These are phyloP conservation scores for Talaromyces borbonicus DNA, from an alignment of 495 filamentous ascomycete genomes.

Conservation along the genomic window DNA sequence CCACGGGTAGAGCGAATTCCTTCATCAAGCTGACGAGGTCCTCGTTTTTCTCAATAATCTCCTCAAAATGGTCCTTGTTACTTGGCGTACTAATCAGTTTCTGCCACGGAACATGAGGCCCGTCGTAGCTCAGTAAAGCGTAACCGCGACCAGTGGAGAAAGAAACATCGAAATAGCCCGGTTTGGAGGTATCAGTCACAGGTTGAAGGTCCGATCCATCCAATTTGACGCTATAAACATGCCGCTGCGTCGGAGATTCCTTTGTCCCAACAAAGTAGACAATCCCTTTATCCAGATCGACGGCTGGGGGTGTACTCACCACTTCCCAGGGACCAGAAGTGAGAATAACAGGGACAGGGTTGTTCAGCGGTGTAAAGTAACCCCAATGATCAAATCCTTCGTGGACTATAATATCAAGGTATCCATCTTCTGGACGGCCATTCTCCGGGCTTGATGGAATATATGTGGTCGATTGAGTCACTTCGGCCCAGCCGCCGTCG, in stretches of 20 bases:
- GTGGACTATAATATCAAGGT: slow-evolving; percentile 84
- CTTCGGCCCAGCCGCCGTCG: slow-evolving; percentile 96
- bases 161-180: slow-evolving; percentile 77
- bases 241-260: slow-evolving; percentile 76
- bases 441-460: slow-evolving; percentile 76
- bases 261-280: slow-evolving; percentile 90
- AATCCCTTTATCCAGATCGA: slow-evolving; percentile 74
- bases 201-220: slow-evolving; percentile 60
- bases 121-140: slow-evolving; percentile 69
- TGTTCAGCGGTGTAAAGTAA: slow-evolving; percentile 90
- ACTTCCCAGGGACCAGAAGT: slow-evolving; percentile 93
- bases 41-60: slow-evolving; percentile 68
- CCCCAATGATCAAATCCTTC: slow-evolving; percentile 84
- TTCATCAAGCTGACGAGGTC: slow-evolving; percentile 56
- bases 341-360: slow-evolving; percentile 66
- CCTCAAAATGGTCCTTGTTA: slow-evolving; percentile 49
- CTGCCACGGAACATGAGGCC: slow-evolving; percentile 85
- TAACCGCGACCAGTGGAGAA: slow-evolving; percentile 79
- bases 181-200: slow-evolving; percentile 64
- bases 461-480: slow-evolving; percentile 74
- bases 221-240: slow-evolving; percentile 83
- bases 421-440: slow-evolving; percentile 73
- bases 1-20: slow-evolving; percentile 71
- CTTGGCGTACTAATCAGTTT: slow-evolving; percentile 77
- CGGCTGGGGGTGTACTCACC: slow-evolving; percentile 72